A percentile compares a stretch with the other conserved stretches of the same genome.
Conservation (phyloP, 495 filamentous ascomycete species). For the Clavariopsis aquatica region DNA sequence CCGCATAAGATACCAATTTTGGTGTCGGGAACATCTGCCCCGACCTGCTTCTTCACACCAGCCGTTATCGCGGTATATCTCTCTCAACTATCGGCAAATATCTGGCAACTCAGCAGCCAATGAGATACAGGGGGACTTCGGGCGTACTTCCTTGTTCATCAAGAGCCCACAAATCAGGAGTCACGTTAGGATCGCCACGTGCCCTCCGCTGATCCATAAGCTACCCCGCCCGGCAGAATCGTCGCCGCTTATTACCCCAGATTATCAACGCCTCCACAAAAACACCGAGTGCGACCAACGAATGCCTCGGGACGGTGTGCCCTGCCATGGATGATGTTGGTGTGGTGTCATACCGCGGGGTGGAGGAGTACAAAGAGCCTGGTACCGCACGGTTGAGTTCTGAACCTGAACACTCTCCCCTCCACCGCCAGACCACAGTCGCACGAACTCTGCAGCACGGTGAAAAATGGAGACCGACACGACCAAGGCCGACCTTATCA, state of each 20-base stretch:
- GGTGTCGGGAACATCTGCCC: neutral
- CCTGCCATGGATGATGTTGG: neutral
- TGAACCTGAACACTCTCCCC: neutral
- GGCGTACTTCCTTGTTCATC: neutral
- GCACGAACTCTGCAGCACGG: neutral
- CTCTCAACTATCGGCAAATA: conserved; percentile 2
- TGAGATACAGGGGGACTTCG: neutral
- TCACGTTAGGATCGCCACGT: conserved; percentile 1
- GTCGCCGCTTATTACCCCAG: conserved; percentile 5
- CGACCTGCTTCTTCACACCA: neutral
- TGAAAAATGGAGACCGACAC: neutral
- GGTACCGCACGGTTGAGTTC: neutral
- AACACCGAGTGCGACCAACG: neutral
- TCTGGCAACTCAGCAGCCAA: neutral
- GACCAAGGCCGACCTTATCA: neutral
- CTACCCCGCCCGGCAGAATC: conserved; percentile 10
- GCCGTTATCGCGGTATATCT: neutral
- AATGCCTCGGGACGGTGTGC: neutral
- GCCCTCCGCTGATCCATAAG: conserved; percentile 6
- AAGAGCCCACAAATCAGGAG: neutral
- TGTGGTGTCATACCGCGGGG: neutral
- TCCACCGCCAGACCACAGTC: neutral
- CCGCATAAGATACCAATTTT: neutral
- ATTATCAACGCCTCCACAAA: neutral
- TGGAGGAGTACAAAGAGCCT: neutral